Evolutionary conservation across 78 protist genomes (phyloP).

Genomic region (Salpingoeca rosetta): DNA sequence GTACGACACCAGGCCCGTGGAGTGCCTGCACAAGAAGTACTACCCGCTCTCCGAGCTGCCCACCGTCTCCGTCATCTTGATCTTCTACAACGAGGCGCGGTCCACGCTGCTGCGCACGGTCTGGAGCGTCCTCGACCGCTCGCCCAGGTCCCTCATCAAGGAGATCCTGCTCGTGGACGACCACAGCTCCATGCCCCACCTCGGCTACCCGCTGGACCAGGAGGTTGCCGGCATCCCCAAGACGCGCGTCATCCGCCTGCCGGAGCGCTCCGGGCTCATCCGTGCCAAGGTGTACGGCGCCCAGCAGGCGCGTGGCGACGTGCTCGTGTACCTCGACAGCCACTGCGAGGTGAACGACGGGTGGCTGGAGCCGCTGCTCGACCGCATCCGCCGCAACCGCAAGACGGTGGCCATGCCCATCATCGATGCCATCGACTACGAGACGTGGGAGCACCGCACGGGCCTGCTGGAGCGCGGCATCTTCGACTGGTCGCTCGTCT

Average conservation of each 20-base stretch:
- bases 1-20: neutral
- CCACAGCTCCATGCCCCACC: neutral
- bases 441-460: neutral
- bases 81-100: neutral
- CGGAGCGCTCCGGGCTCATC: neutral
- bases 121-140: neutral
- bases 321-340: neutral
- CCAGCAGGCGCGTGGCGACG: neutral
- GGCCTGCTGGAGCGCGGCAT: neutral
- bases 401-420: neutral
- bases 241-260: neutral
- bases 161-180: neutral
- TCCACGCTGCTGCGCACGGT: neutral
- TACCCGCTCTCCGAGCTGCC: neutral
- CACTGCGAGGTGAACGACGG: neutral
- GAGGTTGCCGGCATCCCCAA: neutral
- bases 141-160: neutral
- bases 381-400: neutral
- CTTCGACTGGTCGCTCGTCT: neutral
- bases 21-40: neutral
- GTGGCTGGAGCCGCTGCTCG: constrained; percentile 1
- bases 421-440: neutral
- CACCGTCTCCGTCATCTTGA: neutral
- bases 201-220: neutral
- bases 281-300: neutral